Conservation (phyloP, 169 alveolate genomes). For the Eimeria necatrix region DNA sequence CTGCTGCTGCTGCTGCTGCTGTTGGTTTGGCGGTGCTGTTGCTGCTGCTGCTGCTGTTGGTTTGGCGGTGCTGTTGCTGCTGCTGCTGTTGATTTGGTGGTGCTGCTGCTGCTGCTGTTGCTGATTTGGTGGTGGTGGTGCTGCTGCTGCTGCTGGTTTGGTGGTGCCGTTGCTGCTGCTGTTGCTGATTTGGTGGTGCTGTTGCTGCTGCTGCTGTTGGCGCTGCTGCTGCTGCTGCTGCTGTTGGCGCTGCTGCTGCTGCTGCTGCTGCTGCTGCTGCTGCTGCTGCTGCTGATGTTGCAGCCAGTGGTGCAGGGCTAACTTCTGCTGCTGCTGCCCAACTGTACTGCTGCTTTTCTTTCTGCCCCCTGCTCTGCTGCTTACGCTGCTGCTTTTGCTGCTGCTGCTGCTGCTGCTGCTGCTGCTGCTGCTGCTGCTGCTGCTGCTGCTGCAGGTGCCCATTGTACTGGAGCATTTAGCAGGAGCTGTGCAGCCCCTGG, state of each 20-base stretch:
- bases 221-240: background rate
- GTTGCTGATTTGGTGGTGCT: background rate
- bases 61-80: too few relatives aligned
- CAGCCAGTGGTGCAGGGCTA: background rate
- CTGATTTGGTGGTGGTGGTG: too few relatives aligned
- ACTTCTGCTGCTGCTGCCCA: conserved; percentile 6
- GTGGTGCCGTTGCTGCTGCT: background rate
- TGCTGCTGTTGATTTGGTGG: too few relatives aligned
- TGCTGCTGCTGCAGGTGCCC: conserved; percentile 20
- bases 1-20: conserved; percentile 15
- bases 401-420: background rate
- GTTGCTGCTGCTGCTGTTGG: background rate
- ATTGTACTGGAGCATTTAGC: background rate
- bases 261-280: conserved; percentile 41
- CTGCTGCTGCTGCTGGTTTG: background rate
- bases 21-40: background rate
- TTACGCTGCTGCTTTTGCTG: background rate
- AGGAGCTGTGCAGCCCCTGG: conserved; percentile 20
- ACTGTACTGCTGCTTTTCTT: background rate
- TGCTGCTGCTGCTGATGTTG: background rate
- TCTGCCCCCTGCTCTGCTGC: background rate
- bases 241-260: background rate
- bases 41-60: background rate
- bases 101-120: too few relatives aligned
- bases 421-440: conserved; percentile 17